Base-by-base conservation (phyloP, 441 rosid genomes). In the Croton laevigatus region DNA sequence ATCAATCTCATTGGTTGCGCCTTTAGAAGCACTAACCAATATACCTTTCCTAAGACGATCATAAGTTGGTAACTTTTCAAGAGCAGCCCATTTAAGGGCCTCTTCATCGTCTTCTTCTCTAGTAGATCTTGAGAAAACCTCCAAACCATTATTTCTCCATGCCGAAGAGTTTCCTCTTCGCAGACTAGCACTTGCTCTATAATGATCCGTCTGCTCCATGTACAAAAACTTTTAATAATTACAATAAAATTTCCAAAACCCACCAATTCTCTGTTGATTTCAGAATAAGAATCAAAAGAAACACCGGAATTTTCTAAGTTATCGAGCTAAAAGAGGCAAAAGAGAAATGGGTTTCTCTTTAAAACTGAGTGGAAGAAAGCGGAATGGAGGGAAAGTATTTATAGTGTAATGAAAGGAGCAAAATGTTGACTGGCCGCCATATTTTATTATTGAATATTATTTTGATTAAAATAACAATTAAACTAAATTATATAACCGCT, bases 1-100 rank as follows among this genome's bases (percentile, higher is more conserved):
- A 65, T 86, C 89, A 32, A 91, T 61, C 76, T 89, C 88, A 62
- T 62, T 40, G 4, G 76, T 60, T 3, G 37, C 74, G 17, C 84
- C 83, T 14, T 73, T 63, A 0, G 91, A 79, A 5, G 23, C 68
- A 37, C 82, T 78, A 0, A 79, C 66, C 64, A 89, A 75, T 59
- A 91, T 78, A 3, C 97, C 97, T 79, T 80, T 89, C 80, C 85
- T 86, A 7, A 89, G 32, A 11, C 93, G 85, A 64, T 78, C 86
- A 49, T 71, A 84, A 9, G 97, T 91, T 0, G 93, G 97, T 11
- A 91, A 82, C 74, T 74, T 89, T 81, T 91, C 91, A 6, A 91
- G 61, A 23, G 88, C 87, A 40, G 92, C 97, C 92, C 93, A 87
- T 76, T 58, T 86, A 32, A 89, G 81, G 73, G 91, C 97, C 62